Conservation (phyloP, 2,329 filamentous ascomycete genomes). For the Beauveria pseudobassiana region DNA sequence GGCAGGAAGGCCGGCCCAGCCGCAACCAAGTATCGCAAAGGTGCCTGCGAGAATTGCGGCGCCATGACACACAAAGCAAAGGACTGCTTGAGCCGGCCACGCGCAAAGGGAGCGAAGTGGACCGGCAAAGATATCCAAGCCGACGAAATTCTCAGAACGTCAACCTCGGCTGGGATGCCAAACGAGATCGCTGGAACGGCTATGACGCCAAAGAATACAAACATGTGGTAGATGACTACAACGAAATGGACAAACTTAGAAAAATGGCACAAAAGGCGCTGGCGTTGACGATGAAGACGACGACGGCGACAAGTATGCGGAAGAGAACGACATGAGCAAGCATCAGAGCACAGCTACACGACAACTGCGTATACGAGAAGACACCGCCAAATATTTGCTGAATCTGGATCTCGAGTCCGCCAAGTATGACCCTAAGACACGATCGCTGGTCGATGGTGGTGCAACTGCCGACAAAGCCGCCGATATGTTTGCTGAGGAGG, state of each 20-base stretch:
- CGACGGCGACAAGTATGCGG: conserved; percentile 72
- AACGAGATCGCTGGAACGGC: conserved; percentile 97
- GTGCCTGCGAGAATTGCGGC: conserved; percentile 97
- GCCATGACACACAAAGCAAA: conserved; percentile 94
- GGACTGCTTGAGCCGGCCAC: conserved; percentile 82
- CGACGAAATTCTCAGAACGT: conserved; percentile 85
- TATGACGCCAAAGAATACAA: conserved; percentile 85
- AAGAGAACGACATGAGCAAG: conserved; percentile 93
- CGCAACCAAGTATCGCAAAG: conserved; percentile 94
- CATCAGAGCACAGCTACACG: conserved; percentile 86
- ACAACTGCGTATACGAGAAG: conserved; percentile 86
- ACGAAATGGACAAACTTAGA: conserved; percentile 73
- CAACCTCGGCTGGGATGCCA: conserved; percentile 89
- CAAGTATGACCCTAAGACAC: conserved; percentile 94
- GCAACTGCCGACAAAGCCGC: conserved; percentile 74
- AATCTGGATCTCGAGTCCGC: conserved; percentile 95
- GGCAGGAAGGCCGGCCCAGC: conserved; percentile 77
- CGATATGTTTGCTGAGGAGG: conserved; percentile 82
- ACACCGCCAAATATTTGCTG: conserved; percentile 92
- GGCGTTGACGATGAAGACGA: conserved; percentile 43
- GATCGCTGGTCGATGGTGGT: conserved; percentile 80
- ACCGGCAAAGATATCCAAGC: conserved; percentile 90
- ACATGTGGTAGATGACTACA: conserved; percentile 81
- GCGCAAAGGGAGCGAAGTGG: conserved; percentile 85
- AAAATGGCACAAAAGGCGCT: conserved; percentile 43